Evolutionary conservation across 768 basidiomycete genomes (phyloP), one percentile per base, ranked within the genome.

Genomic region (Kwoniella pini): DNA sequence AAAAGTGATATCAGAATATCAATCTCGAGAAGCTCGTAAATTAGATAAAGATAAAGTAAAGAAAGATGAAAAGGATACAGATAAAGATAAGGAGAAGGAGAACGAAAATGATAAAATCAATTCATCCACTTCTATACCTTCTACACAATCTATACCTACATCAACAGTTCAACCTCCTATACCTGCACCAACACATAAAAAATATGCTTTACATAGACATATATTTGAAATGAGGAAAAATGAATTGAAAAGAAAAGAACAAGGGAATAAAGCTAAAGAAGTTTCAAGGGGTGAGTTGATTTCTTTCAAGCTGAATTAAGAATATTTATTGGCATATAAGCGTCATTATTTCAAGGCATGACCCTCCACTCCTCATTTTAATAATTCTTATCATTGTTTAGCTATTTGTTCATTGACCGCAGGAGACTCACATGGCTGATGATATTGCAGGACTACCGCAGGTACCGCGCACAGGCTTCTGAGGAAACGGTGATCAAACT

Each of bases 151-250:
- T n/a, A 40, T 70, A 24, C 28, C 70, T 27, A 51, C 66, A 0
- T 40, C 74, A 4, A 51, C 65, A 0, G 21, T 7, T 15, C 33
- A 36, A 15, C 33, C 33, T 15, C 33, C 57, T 27, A 56, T 71
- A 0, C 55, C 63, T 21, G 50, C 64, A 12, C 50, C 67, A 7
- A 69, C 71, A 9, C 92, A 94, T 80, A 83, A 87, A 71, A 84
- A 86, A 63, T 96, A 87, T 72, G 81, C 83, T 9, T 81, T 96
- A n/a, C 91, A 95, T 79, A 84, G 91, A 39, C 85, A 88, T 63
- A 85, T 89, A 62, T 96, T 89, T 75, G 81, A 82, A 77, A 86
- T 95, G 84, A 85, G 93, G 24, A 84, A 85, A 61, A 80, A 81
- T 11, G 91, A 92, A 70, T 87, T 86, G 9, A 86, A 83, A 71